Base-by-base conservation (phyloP, 176 grass and related monocot species). In the Ananas comosus region DNA sequence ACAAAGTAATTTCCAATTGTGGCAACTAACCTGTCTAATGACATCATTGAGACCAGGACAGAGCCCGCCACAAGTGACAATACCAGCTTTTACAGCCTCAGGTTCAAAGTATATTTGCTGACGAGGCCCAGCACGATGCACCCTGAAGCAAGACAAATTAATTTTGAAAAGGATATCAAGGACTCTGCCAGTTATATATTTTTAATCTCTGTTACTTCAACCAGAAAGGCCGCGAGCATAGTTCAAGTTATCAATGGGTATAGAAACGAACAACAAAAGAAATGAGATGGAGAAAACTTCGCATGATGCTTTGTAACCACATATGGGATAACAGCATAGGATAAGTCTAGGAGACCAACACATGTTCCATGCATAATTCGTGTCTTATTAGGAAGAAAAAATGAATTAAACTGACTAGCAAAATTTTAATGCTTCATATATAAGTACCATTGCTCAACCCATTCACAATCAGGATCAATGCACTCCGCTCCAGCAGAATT, bases 1-100 rank as follows among this genome's bases (percentile, higher is more conserved):
- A 50, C 63, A 13, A 13, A 27, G 11, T 59, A 49, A 50, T 18
- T 13, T 23, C 42, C 25, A 69, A 59, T 19, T 19, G 29, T 48
- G 51, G 49, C 52, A 74, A 66, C 56, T 58, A 61, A 93, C 94
- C 86, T 99, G 86, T 71, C 94, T 72, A 71, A 99, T 99, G 49
- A 93, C 94, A 71, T 93, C 94, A 86, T 99, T 99, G 69, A 99
- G 87, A 75, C 94, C 94, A 69, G 89, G 94, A 80, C 94, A 99
- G 51, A 99, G 87, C 48, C 94, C 87, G 66, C 94, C 94, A 76
- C 94, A 99, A 2, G 94, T 86, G 63, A 99, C 72, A 71, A 99
- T 99, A 50, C 84, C 94, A 77, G 94, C 94, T 80, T 93, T 99
- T 63, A 99, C 89, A 77, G 64, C 72, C 33, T 53, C 83, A 13